A percentile compares a stretch with the other conserved stretches of the same genome.
Conservation (phyloP, 345 rosid species). For the Punica granatum region DNA sequence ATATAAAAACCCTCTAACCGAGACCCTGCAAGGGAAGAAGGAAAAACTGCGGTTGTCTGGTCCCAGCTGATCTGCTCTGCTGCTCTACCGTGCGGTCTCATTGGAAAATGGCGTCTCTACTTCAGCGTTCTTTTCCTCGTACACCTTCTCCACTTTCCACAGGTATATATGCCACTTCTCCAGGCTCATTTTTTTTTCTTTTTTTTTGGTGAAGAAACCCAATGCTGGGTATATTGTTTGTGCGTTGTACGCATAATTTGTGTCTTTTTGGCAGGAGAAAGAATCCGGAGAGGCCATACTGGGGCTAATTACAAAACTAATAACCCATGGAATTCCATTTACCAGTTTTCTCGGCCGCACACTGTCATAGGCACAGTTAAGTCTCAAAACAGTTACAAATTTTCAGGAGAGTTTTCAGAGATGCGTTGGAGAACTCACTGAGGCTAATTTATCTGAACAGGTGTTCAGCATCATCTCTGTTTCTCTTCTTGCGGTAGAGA, state of each 20-base stretch:
- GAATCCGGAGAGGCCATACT: conserved; percentile 25
- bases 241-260: conserved; percentile 15
- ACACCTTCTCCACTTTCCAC: conserved; percentile 22
- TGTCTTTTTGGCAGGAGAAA: conserved; percentile 20
- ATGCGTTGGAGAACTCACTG: too few relatives aligned
- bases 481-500: conserved; percentile 82
- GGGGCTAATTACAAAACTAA: conserved; percentile 38
- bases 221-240: neutral
- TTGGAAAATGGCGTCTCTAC: conserved; percentile 61
- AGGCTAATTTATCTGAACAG: conserved; percentile 35
- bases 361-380: conserved; percentile 94
- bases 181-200: neutral
- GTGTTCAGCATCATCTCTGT: conserved; percentile 86
- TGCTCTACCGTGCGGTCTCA: too few relatives aligned
- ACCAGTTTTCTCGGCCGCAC: conserved; percentile 91
- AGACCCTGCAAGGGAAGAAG: too few relatives aligned
- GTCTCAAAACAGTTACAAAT: too few relatives aligned
- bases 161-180: conserved; percentile 23
- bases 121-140: conserved; percentile 22
- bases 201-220: neutral
- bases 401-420: too few relatives aligned
- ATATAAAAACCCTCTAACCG: too few relatives aligned
- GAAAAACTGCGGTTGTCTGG: too few relatives aligned
- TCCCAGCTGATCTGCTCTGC: too few relatives aligned
- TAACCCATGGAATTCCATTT: conserved; percentile 36